Evolutionary conservation across 768 basidiomycete species (phyloP).

Genomic region (Amanita rimosa): DNA sequence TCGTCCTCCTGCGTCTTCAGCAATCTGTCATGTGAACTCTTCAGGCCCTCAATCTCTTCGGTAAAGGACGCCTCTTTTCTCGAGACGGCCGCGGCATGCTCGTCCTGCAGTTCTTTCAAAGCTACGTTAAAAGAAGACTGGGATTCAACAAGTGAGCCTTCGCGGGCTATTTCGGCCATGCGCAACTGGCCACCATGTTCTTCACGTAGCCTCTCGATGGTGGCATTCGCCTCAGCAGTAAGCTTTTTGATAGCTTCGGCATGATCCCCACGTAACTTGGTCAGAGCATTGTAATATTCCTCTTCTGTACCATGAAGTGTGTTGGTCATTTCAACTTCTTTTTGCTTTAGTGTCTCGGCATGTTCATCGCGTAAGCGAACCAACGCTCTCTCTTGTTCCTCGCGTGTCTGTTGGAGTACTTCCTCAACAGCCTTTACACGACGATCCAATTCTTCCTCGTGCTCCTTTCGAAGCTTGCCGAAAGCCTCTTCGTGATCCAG

Average conservation of each 20-base stretch:
- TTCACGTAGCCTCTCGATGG: constrained; percentile 59
- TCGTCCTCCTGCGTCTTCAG: constrained; percentile 51
- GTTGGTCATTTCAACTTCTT: constrained; percentile 46
- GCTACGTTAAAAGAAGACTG: constrained; percentile 53
- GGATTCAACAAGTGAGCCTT: constrained; percentile 67
- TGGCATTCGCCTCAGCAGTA: constrained; percentile 44
- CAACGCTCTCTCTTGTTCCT: constrained; percentile 44
- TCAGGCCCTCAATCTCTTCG: constrained; percentile 56
- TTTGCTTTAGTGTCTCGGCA: constrained; percentile 41
- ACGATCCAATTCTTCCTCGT: constrained; percentile 40
- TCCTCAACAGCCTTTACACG: constrained; percentile 45
- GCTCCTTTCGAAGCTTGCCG: constrained; percentile 42
- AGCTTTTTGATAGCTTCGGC: constrained; percentile 52
- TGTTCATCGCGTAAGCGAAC: constrained; percentile 42
- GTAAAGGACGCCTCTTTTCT: constrained; percentile 55
- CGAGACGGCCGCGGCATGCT: constrained; percentile 53
- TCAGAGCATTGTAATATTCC: constrained; percentile 73
- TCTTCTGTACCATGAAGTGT: constrained; percentile 62
- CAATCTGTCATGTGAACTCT: constrained; percentile 46
- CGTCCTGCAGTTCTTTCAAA: constrained; percentile 59
- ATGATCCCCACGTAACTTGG: constrained; percentile 67
- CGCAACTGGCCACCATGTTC: constrained; percentile 69
- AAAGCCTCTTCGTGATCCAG: constrained; percentile 52
- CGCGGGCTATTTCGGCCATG: constrained; percentile 62
- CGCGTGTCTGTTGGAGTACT: constrained; percentile 31